Evolutionary conservation across 2,329 filamentous ascomycete genomes (phyloP), one percentile per base, ranked within the genome.

Genomic region (Huntiella moniliformis): DNA sequence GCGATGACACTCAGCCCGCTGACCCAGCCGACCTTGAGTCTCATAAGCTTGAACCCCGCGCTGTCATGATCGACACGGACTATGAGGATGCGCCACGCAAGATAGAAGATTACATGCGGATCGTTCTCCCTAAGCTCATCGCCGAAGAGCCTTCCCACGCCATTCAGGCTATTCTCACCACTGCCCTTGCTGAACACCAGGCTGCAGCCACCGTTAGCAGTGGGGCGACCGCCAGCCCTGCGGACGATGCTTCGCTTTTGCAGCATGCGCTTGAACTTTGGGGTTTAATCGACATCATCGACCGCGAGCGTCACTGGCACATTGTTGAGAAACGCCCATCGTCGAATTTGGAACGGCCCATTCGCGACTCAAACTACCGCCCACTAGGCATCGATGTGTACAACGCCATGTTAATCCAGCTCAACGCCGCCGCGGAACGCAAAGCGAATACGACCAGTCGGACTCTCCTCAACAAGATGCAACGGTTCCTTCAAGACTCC

Each of bases 251-350:
- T 51, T 66, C 70, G 46, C 60, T 77, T 10, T 60, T 79, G 5
- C 65, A 65, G 45, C 67, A 71, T 49, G 71, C 73, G 1, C 63
- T 79, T 4, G 74, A 79, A 55, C 63, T 79, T 2, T 79, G 75
- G 75, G 71, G 72, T 0, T 63, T 76, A 4, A 73, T 79, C 4
- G 74, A 79, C 55, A 73, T 77, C 39, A 72, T 79, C 48, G 74
- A 79, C 55, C 68, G 73, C 42, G 74, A 79, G 55, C 65, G 73
- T 3, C 68, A 73, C 51, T 79, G 75, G 75, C 66, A 62, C 32
- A 71, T 76, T 51, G 56, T 67, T 3, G 66, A 70, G 48, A 67
- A 66, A 51, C 63, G 64, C 4, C 61, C 62, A 10, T 58, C 60
- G 1, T 57, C 64, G 11, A 58, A 63, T 32, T 58, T 64, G 13